A percentile compares a stretch with the other conserved stretches of the same genome.
Evolutionary conservation across 495 filamentous ascomycete species (phyloP).

Genomic region (Tuber aestivum): DNA sequence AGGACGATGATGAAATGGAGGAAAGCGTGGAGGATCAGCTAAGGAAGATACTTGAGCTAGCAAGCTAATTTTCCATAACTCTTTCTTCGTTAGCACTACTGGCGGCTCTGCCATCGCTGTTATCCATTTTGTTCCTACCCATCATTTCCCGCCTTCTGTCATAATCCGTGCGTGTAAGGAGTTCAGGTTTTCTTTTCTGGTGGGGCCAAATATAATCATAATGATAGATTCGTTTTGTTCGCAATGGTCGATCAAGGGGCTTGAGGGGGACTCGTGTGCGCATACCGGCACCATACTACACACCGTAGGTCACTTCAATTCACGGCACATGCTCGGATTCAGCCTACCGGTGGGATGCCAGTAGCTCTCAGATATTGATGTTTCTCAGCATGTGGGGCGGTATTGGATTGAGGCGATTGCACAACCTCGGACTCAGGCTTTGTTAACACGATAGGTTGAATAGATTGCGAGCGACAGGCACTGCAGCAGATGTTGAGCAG

Average conservation of each 20-base stretch:
- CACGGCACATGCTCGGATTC: neutral
- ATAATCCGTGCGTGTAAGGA: neutral
- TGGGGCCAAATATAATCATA: neutral
- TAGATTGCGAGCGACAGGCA: neutral
- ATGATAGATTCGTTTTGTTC: neutral
- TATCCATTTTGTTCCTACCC: neutral
- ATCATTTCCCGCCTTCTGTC: neutral
- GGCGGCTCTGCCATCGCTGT: slow-evolving; percentile 1
- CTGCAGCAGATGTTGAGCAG: neutral
- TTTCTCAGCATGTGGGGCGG: neutral
- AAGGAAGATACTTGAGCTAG: slow-evolving; percentile 15
- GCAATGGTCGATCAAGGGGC: neutral
- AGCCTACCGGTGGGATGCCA: neutral
- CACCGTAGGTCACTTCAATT: neutral
- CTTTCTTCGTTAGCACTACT: neutral
- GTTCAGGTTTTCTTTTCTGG: neutral
- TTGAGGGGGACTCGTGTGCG: neutral
- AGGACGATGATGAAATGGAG: slow-evolving; percentile 47
- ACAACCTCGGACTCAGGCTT: neutral
- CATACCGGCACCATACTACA: neutral
- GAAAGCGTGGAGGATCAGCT: slow-evolving; percentile 44
- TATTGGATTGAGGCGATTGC: neutral
- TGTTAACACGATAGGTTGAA: neutral
- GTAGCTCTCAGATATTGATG: neutral
- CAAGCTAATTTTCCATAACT: slow-evolving; percentile 3